Percentiles rank a stretch among this genome's conserved stretches.
phyloP scores from a whole-genome alignment of 1,284 basidiomycete genomes.

The Moesziomyces antarcticus region DNA sequence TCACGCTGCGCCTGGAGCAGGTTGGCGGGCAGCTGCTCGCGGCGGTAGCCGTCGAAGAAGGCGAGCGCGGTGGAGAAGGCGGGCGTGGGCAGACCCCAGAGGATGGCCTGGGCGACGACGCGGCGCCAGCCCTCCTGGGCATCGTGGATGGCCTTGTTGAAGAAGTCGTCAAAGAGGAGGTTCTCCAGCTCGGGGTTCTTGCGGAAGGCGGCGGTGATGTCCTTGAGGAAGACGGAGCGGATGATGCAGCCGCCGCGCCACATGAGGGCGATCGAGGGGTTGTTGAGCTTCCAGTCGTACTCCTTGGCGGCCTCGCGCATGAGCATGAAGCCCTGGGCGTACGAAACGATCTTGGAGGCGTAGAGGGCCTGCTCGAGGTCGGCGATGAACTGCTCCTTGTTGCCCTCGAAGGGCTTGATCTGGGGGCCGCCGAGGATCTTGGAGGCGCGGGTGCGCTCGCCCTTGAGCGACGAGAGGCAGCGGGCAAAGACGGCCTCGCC shows the following conservation, averaged over 20 bases:
- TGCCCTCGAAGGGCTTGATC: slow-evolving; percentile 92
- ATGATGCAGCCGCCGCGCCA: slow-evolving; percentile 99
- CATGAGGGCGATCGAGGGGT: slow-evolving; percentile 97
- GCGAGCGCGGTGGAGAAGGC: slow-evolving; percentile 96
- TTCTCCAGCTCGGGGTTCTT: slow-evolving; percentile 90
- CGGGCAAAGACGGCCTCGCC: slow-evolving; percentile 99
- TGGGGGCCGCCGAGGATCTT: slow-evolving; percentile 89
- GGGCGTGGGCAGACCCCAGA: slow-evolving; percentile 97
- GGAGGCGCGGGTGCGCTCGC: slow-evolving; percentile 93
- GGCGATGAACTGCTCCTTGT: slow-evolving; percentile 98
- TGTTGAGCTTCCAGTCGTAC: slow-evolving; percentile 76
- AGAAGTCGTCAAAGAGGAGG: slow-evolving; percentile 96
- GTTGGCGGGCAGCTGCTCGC: slow-evolving; percentile 88
- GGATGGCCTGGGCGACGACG: slow-evolving; percentile 92
- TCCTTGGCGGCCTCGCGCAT: slow-evolving; percentile 98
- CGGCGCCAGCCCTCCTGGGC: slow-evolving; percentile 99
- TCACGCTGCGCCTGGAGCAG: slow-evolving; percentile 88
- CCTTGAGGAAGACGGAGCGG: slow-evolving; percentile 69
- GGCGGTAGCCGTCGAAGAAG: slow-evolving; percentile 97
- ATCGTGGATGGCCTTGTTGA: slow-evolving; percentile 90
- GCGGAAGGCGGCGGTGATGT: slow-evolving; percentile 82
- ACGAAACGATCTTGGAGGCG: slow-evolving; percentile 87
- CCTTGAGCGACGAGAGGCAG: slow-evolving; percentile 96
- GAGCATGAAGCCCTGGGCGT: slow-evolving; percentile 99
- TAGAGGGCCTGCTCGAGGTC: slow-evolving; percentile 99